phyloP scores from a whole-genome alignment of 2,329 filamentous ascomycete species.

The Cadophora sp. region DNA sequence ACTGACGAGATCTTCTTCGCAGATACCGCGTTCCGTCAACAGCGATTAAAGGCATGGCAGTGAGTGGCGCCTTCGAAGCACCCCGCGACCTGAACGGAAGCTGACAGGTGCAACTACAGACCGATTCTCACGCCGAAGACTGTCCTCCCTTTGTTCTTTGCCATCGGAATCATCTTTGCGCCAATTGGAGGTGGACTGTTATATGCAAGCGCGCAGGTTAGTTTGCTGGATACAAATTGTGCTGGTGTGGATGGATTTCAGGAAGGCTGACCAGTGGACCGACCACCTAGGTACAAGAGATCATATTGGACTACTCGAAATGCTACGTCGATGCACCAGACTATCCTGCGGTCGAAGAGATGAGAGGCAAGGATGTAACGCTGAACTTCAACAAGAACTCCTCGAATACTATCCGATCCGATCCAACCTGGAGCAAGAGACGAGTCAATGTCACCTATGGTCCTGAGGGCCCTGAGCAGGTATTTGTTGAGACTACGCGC shows the following conservation, averaged over 20 bases:
- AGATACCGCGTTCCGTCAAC: constrained; percentile 97
- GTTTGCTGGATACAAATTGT: constrained; percentile 35
- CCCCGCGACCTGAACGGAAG: constrained; percentile 19
- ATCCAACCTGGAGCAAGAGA: constrained; percentile 35
- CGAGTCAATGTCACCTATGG: constrained; percentile 51
- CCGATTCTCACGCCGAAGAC: constrained; percentile 96
- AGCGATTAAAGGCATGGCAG: constrained; percentile 99
- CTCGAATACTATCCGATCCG: constrained; percentile 39
- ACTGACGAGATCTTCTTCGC: constrained; percentile 35
- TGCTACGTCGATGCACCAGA: constrained; percentile 67
- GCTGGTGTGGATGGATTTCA: background rate
- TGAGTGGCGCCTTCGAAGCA: constrained; percentile 54
- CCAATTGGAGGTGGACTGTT: constrained; percentile 88
- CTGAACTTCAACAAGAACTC: constrained; percentile 72
- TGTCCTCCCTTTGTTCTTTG: constrained; percentile 89
- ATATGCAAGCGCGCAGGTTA: constrained; percentile 82
- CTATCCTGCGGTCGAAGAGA: constrained; percentile 51
- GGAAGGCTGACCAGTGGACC: constrained; percentile 24
- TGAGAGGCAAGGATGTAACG: constrained; percentile 64
- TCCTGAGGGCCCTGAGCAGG: constrained; percentile 40
- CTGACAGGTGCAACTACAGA: constrained; percentile 54
- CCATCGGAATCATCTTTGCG: constrained; percentile 88
- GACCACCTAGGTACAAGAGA: constrained; percentile 78
- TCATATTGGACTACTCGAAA: constrained; percentile 87
- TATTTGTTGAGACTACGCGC: constrained; percentile 48